Evolutionary conservation across 805 yeast genomes (phyloP).

Genomic region (Huiozyma naganishii): DNA sequence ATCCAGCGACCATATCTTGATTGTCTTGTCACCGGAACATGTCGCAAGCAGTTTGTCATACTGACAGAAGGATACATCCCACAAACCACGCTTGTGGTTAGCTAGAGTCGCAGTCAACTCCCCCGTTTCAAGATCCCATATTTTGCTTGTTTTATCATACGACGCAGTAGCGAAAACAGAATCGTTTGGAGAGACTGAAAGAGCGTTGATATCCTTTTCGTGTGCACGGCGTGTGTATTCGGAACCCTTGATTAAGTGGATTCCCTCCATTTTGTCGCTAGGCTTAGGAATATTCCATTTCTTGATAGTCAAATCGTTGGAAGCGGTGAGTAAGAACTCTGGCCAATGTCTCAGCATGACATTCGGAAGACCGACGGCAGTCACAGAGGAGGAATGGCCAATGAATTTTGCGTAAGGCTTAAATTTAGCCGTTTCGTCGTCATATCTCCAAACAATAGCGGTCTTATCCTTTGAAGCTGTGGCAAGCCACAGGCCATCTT

Average conservation of each 20-base stretch:
- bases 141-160: constrained; percentile 81
- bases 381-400: constrained; percentile 84
- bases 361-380: constrained; percentile 69
- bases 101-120: constrained; percentile 74
- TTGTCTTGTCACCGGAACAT: constrained; percentile 86
- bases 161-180: constrained; percentile 85
- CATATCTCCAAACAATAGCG: constrained; percentile 72
- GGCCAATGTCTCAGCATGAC: constrained; percentile 40
- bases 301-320: constrained; percentile 75
- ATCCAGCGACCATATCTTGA: constrained; percentile 76
- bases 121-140: constrained; percentile 82
- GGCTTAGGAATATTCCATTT: constrained; percentile 66
- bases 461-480: constrained; percentile 86
- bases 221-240: constrained; percentile 92
- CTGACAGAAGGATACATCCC: constrained; percentile 80
- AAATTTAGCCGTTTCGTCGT: constrained; percentile 33
- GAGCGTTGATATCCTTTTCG: constrained; percentile 86
- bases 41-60: constrained; percentile 71
- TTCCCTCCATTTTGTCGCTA: constrained; percentile 10
- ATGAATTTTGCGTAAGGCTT: constrained; percentile 48
- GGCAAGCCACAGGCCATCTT: constrained; percentile 81
- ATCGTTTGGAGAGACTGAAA: constrained; percentile 88
- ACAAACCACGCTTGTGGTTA: constrained; percentile 90
- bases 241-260: constrained; percentile 42
- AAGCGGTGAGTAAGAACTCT: constrained; percentile 65